Evolutionary conservation across 495 filamentous ascomycete genomes (phyloP).

Genomic region (Sabuloglossum arenarium): DNA sequence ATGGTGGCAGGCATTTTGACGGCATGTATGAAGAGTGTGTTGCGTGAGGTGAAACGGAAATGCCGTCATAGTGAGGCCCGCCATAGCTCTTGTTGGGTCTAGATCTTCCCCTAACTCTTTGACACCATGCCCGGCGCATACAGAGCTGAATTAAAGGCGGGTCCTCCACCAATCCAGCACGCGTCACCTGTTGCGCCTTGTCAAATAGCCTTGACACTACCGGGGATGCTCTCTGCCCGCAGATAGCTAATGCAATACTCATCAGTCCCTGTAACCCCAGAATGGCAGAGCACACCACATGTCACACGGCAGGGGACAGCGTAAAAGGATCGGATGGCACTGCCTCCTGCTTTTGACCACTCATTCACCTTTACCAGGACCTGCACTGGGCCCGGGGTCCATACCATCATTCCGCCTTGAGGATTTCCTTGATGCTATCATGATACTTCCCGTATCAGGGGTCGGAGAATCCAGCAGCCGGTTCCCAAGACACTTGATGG

Average conservation of each 20-base stretch:
- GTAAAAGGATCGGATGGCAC: neutral
- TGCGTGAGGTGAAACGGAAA: neutral
- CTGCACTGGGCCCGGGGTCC: no score
- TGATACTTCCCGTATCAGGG: no score
- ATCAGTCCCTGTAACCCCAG: neutral
- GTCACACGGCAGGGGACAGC: neutral
- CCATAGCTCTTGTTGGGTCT: neutral
- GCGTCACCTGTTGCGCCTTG: neutral
- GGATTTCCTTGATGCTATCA: no score
- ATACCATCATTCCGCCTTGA: no score
- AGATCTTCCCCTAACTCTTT: neutral
- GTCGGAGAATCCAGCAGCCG: no score
- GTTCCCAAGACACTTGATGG: no score
- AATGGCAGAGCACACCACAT: neutral
- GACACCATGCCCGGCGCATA: neutral
- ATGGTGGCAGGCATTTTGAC: neutral
- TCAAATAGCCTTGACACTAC: neutral
- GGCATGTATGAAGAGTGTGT: neutral
- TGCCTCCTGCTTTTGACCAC: neutral
- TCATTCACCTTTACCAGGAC: no score
- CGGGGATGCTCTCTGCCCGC: neutral
- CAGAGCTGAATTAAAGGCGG: conserved; percentile 1
- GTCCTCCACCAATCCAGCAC: neutral
- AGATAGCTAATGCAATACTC: neutral
- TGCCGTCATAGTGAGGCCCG: neutral